Evolutionary conservation across 176 grass and related monocot species (phyloP).

Genomic region (Eleusine indica): DNA sequence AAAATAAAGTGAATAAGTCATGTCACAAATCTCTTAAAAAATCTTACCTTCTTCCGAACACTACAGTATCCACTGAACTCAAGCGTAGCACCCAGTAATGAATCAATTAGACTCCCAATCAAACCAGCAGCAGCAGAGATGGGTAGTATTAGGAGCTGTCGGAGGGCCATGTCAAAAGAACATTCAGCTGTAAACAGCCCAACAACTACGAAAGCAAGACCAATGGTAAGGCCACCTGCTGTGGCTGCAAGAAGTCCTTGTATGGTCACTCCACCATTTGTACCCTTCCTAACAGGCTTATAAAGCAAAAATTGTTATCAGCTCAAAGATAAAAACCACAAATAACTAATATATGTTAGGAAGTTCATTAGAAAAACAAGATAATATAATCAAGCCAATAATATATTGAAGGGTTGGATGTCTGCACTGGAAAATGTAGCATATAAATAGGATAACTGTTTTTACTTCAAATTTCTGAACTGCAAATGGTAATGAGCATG

Average conservation of each 20-base stretch:
- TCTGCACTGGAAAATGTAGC: not conserved
- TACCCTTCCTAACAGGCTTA: conserved; percentile 85
- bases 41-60: conserved; percentile 80
- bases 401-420: not conserved
- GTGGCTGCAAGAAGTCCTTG: conserved; percentile 75
- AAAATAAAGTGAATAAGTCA: not conserved
- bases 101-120: conserved; percentile 90
- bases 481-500: not conserved
- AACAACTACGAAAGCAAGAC: conserved; percentile 57
- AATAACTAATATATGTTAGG: conserved; percentile 11
- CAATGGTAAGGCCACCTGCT: conserved; percentile 75
- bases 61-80: conserved; percentile 92
- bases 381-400: not conserved
- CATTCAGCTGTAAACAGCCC: conserved; percentile 80
- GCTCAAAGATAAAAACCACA: conserved; percentile 23
- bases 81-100: conserved; percentile 88
- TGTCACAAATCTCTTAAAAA: conserved; percentile 32
- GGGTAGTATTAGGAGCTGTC: conserved; percentile 69
- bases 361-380: conserved; percentile 12
- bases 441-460: not conserved
- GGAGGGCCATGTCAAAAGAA: conserved; percentile 53
- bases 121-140: conserved; percentile 73
- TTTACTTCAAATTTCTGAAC: not conserved
- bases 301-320: conserved; percentile 39
- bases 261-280: conserved; percentile 87